Conservation (phyloP, 78 protist genomes). For the Speleostelium caveatum region DNA sequence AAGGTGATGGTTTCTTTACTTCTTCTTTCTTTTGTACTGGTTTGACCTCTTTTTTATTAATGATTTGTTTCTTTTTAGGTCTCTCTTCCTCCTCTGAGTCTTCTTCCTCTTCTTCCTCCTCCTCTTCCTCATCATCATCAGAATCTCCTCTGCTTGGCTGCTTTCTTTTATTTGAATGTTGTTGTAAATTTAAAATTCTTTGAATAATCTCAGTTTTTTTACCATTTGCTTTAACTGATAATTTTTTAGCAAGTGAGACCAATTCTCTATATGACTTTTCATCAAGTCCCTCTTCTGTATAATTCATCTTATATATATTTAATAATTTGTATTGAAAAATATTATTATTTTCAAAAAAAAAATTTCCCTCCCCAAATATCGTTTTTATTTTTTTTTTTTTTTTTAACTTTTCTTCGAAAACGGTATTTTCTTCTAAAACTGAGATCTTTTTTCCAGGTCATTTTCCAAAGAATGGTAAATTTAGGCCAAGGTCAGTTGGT, state of each 20-base stretch:
- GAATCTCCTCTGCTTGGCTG: neutral
- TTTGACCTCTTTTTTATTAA: too few relatives aligned
- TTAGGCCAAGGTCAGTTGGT: conserved; percentile 20
- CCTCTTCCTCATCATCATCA: neutral
- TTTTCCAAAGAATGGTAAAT: too few relatives aligned
- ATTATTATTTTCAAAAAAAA: too few relatives aligned
- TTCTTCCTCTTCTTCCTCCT: neutral
- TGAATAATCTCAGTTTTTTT: neutral
- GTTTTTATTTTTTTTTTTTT: too few relatives aligned
- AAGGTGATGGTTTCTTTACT: neutral
- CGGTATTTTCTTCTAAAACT: too few relatives aligned
- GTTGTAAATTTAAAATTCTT: neutral
- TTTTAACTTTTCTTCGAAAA: too few relatives aligned
- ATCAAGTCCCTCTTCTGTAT: neutral
- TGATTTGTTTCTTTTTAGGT: too few relatives aligned
- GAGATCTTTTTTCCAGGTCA: too few relatives aligned
- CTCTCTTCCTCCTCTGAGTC: neutral
- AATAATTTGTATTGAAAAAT: neutral
- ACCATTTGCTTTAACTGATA: neutral
- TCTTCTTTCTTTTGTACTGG: neutral
- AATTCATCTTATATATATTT: neutral
- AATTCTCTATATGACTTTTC: neutral
- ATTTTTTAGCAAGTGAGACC: neutral
- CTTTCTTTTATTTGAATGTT: neutral
- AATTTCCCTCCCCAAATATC: too few relatives aligned